A percentile compares a stretch with the other conserved stretches of the same genome.
These are phyloP conservation scores for Eremochloa ophiuroides DNA, from an alignment of 176 grass and related monocot species.

Conservation along the genomic window DNA sequence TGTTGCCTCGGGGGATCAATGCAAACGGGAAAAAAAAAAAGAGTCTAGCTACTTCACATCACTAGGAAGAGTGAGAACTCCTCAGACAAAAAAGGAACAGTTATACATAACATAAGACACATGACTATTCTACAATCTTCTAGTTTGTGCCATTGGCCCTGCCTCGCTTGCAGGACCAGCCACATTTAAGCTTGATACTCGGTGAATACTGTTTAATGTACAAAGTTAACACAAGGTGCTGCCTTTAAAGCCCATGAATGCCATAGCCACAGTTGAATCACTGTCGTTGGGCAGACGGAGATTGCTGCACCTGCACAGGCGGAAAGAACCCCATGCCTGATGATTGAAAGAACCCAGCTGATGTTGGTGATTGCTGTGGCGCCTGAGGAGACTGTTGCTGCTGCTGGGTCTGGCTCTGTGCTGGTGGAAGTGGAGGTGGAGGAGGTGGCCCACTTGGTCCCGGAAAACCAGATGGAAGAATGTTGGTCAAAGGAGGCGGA, in stretches of 20 bases:
- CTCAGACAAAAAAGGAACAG: slow-evolving; percentile 29
- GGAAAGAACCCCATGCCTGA: slow-evolving; percentile 68
- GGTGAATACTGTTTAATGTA: slow-evolving; percentile 50
- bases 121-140: slow-evolving; percentile 46
- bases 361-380: slow-evolving; percentile 40
- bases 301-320: slow-evolving; percentile 61
- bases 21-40: background rate
- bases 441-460: slow-evolving; percentile 40
- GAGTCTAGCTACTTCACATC: slow-evolving; percentile 35
- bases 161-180: slow-evolving; percentile 24
- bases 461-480: slow-evolving; percentile 29
- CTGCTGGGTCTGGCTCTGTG: slow-evolving; percentile 44
- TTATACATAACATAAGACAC: slow-evolving; percentile 35
- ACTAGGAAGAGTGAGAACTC: slow-evolving; percentile 11
- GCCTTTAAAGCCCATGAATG: slow-evolving; percentile 11
- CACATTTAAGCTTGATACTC: slow-evolving; percentile 2
- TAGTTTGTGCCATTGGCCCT: slow-evolving; percentile 26
- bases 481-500: slow-evolving; percentile 50
- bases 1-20: slow-evolving; percentile 14
- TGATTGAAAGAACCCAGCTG: slow-evolving; percentile 60
- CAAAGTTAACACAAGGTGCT: slow-evolving; percentile 49
- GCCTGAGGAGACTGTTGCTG: slow-evolving; percentile 64
- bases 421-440: slow-evolving; percentile 38
- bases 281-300: slow-evolving; percentile 70
- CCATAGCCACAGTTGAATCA: slow-evolving; percentile 18